Percentiles rank a stretch among this genome's conserved stretches.
Evolutionary conservation across 345 rosid genomes (phyloP).

Genomic region (Psidium guajava): DNA sequence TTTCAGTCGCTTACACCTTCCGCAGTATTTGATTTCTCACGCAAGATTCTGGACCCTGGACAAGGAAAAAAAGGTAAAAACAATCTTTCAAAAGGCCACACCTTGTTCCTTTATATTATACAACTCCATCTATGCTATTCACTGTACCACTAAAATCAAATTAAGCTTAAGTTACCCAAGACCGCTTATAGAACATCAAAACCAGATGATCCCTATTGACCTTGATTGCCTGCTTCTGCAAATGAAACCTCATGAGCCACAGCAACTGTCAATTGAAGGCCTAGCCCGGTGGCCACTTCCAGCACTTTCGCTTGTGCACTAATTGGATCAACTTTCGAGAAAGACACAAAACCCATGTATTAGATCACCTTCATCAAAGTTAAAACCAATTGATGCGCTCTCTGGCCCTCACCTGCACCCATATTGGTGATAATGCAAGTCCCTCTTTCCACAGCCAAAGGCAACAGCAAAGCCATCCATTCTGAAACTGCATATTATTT

Average conservation of each 20-base stretch:
- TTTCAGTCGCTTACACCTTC: conserved; percentile 47
- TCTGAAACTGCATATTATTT: conserved; percentile 42
- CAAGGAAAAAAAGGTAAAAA: neutral
- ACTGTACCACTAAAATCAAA: neutral
- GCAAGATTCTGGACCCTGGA: conserved; percentile 30
- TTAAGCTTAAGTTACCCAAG: neutral
- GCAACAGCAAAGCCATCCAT: conserved; percentile 76
- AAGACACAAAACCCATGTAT: neutral
- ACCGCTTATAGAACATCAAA: neutral
- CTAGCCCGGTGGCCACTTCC: conserved; percentile 52
- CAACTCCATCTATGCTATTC: neutral
- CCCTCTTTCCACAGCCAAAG: conserved; percentile 65
- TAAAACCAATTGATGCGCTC: neutral
- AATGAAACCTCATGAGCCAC: conserved; percentile 59
- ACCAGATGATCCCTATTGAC: neutral
- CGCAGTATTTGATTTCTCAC: conserved; percentile 13
- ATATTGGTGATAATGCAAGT: conserved; percentile 76
- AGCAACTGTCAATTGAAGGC: conserved; percentile 52
- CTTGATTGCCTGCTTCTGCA: conserved; percentile 23
- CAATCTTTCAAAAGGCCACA: neutral
- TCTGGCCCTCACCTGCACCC: conserved; percentile 67
- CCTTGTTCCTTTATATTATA: neutral
- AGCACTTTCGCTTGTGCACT: conserved; percentile 72
- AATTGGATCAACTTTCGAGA: conserved; percentile 51
- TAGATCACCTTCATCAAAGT: neutral